Base-by-base conservation (phyloP, 2,329 filamentous ascomycete species). In the Plenodomus lindquistii region DNA sequence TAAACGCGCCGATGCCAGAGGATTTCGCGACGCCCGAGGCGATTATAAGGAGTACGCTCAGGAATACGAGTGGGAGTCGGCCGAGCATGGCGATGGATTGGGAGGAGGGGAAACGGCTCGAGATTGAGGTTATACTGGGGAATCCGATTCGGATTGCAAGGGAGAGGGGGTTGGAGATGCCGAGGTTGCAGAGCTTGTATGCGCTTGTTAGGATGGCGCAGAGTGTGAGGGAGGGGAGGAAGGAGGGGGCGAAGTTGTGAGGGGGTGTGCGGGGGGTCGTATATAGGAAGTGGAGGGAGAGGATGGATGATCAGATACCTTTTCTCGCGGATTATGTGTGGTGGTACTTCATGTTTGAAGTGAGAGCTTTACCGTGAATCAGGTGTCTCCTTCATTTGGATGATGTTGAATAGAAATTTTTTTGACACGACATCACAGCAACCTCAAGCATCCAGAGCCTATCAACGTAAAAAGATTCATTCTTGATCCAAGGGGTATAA, bases 81-180 rank as follows among this genome's bases (percentile, higher is more conserved):
- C 79, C 72, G 63, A 82, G 66, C 64, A 89, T 89, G 87, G 74
- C 87, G 59, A 70, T 86, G 13, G 87, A 89, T 63, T 89, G 85
- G 85, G 84, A 87, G 68, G 78, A 77, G 1, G 83, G 84, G 0
- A 78, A 83, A 62, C 80, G 79, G 35, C 79, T 89, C 78, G 87
- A 90, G 75, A 67, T 89, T 42, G 87, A 89, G 71, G 86, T 88
- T 29, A 88, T 89, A 35, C 66, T 89, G 19, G 86, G 87, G 1
- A 89, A 89, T 64, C 85, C 86, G 1, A 81, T 89, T 22, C 74
- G 84, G 55, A 83, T 87, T 39, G 86, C 86, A 9, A 74, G 83
- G 57, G 79, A 77, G 44, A 78, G 79, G 42, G 86, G 85, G 0
- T 79, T 85, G 4, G 81, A 86, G 60, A 81, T 88, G 81, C 85